Percentiles rank a stretch among this genome's conserved stretches.
These are phyloP conservation scores for Inga laurina DNA, from an alignment of 306 rosid genomes.

Conservation along the genomic window DNA sequence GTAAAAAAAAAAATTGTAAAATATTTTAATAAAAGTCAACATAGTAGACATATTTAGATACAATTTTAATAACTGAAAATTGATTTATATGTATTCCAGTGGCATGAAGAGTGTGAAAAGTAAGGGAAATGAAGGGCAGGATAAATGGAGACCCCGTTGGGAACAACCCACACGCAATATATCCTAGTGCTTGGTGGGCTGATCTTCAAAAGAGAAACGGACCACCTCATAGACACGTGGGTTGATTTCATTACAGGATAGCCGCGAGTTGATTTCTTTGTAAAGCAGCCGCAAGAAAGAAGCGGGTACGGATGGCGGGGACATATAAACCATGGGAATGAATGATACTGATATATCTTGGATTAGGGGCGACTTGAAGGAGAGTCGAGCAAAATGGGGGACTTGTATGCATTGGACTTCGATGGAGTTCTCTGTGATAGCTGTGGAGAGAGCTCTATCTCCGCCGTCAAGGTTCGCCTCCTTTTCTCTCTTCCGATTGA, in stretches of 20 bases:
- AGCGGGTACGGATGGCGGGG: slow-evolving; percentile 28
- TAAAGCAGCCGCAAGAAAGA: neutral
- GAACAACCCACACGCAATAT: too few species aligned
- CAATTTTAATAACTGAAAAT: too few species aligned
- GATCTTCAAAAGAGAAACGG: neutral
- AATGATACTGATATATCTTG: neutral
- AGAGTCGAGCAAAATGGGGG: slow-evolving; percentile 56
- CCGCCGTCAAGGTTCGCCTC: slow-evolving; percentile 72
- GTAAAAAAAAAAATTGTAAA: too few species aligned
- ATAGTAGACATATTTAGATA: too few species aligned
- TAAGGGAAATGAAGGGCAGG: too few species aligned
- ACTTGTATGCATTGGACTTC: slow-evolving; percentile 88
- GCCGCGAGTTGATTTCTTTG: neutral
- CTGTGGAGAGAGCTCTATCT: slow-evolving; percentile 92
- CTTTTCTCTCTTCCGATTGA: slow-evolving; percentile 5
- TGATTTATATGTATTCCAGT: too few species aligned
- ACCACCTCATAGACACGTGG: neutral
- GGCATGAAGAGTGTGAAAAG: too few species aligned
- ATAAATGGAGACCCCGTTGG: too few species aligned
- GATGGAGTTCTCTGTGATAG: slow-evolving; percentile 92
- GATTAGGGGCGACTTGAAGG: slow-evolving; percentile 14
- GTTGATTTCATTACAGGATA: neutral
- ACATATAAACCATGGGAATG: slow-evolving; percentile 7
- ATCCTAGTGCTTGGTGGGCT: too few species aligned
- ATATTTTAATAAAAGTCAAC: too few species aligned